Base-by-base conservation (phyloP, 768 basidiomycete species). In the Leccinum obscurum region DNA sequence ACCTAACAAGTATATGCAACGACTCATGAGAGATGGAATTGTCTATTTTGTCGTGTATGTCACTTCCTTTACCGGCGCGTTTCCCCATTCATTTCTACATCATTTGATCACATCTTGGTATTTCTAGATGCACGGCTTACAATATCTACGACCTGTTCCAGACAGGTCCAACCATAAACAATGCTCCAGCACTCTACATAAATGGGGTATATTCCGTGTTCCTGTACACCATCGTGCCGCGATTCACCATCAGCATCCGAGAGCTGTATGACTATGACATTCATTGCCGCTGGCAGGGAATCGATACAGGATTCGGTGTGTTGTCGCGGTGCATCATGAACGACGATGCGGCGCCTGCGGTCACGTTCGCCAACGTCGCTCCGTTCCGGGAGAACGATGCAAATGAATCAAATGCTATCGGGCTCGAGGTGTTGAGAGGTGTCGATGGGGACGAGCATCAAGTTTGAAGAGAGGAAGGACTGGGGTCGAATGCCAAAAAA, bases 21-120 rank as follows among this genome's bases (percentile, higher is more conserved):
- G 20, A 2, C 32, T 66, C 1, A 7, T 32, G 14, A 57, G 11
- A 14, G 65, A 66, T 22, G 65, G 58, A 2, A 30, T 50, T 1
- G 6, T 52, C 15, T 66, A 59, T 28, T 66, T 66, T 62, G 5
- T 34, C 24, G 52, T 53, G 64, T 65, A 49, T 5, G 64, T 57
- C 17, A 10, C 10, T 17, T 30, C 17, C 15, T 32, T 32, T 9
- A 5, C 9, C 22, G 3, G 6, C 10, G 15, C 4, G 17, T 17
- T 52, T 17, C n/a, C n/a, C 26, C 11, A 13, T 52, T 2, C 13
- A 28, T 14, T 26, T n/a, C 10, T 8, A 2, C 28, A 13, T 4
- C 22, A 13, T 22, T 34, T 53, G 7, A 53, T 22, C 8, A 50
- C 6, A n/a, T 26, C 8, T 30, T 9, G 30, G 15, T 24, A 34